These are phyloP conservation scores for Murraya paniculata DNA, from an alignment of 345 rosid genomes.

Conservation along the genomic window DNA sequence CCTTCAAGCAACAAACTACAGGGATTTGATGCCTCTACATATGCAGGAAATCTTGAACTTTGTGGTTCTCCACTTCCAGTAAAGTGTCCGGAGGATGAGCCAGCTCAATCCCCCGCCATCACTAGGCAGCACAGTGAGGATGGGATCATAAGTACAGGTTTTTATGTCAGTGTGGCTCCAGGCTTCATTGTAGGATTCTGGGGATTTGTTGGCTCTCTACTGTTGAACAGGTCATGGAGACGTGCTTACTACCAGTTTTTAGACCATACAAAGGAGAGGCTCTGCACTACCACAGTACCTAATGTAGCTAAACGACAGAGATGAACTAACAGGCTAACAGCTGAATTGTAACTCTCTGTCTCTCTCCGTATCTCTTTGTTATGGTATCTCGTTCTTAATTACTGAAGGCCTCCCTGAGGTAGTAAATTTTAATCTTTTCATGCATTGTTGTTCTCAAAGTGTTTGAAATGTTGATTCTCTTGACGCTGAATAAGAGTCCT, in stretches of 20 bases:
- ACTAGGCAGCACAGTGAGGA: background rate
- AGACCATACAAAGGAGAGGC: background rate
- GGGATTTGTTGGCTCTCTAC: background rate
- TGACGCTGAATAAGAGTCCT: background rate
- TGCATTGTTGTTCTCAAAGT: background rate
- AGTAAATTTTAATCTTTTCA: background rate
- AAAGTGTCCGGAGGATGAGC: background rate
- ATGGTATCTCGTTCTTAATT: background rate
- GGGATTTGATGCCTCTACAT: slow-evolving; percentile 1
- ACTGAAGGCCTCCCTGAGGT: background rate
- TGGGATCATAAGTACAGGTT: background rate
- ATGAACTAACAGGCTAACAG: background rate
- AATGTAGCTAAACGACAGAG: background rate
- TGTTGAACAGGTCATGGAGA: slow-evolving; percentile 17
- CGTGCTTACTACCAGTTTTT: background rate
- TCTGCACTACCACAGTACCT: background rate
- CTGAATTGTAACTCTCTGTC: background rate
- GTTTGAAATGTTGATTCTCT: background rate
- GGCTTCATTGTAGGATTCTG: background rate
- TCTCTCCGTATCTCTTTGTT: background rate
- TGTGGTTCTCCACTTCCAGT: background rate
- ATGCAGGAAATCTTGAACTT: background rate
- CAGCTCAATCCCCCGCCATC: background rate
- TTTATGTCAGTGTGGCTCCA: background rate
- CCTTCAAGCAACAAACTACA: background rate